Percentiles rank a stretch among this genome's conserved stretches.
Conservation (phyloP, 2,329 filamentous ascomycete genomes). For the Ophiobolus disseminans region DNA sequence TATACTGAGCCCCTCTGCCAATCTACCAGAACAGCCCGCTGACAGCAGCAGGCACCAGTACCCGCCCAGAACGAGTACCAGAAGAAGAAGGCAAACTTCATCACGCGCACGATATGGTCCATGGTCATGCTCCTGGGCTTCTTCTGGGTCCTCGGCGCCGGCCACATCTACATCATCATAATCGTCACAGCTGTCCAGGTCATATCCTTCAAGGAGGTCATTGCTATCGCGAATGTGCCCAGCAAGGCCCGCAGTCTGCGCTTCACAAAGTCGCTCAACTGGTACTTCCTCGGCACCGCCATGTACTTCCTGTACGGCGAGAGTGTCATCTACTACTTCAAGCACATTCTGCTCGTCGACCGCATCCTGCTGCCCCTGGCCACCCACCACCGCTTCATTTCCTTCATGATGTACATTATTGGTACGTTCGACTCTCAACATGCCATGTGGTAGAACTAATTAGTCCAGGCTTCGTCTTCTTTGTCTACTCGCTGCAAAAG, state of each 20-base stretch:
- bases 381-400: conserved; percentile 98
- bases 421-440: conserved; percentile 63
- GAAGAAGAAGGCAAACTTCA: conserved; percentile 98
- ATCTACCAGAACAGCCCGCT: conserved; percentile 13
- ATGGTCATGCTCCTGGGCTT: conserved; percentile 96
- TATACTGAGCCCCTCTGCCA: conserved; percentile 8
- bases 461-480: conserved; percentile 87
- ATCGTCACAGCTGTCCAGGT: conserved; percentile 94
- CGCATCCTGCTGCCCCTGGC: conserved; percentile 90
- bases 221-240: conserved; percentile 94
- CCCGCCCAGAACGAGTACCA: conserved; percentile 74
- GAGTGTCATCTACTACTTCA: conserved; percentile 99
- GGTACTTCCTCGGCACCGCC: conserved; percentile 98
- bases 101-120: conserved; percentile 96
- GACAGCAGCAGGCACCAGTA: conserved; percentile 44
- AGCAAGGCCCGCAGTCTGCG: conserved; percentile 88
- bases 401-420: conserved; percentile 97
- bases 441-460: conserved; percentile 31
- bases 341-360: conserved; percentile 96
- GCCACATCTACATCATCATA: conserved; percentile 95
- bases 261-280: conserved; percentile 96
- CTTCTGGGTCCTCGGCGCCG: conserved; percentile 90
- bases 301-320: conserved; percentile 99
- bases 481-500: conserved; percentile 91
- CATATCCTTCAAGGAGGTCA: conserved; percentile 98